Evolutionary conservation across 2,329 filamentous ascomycete species (phyloP), one percentile per base, ranked within the genome.

Genomic region (Plectosphaerella sp.): DNA sequence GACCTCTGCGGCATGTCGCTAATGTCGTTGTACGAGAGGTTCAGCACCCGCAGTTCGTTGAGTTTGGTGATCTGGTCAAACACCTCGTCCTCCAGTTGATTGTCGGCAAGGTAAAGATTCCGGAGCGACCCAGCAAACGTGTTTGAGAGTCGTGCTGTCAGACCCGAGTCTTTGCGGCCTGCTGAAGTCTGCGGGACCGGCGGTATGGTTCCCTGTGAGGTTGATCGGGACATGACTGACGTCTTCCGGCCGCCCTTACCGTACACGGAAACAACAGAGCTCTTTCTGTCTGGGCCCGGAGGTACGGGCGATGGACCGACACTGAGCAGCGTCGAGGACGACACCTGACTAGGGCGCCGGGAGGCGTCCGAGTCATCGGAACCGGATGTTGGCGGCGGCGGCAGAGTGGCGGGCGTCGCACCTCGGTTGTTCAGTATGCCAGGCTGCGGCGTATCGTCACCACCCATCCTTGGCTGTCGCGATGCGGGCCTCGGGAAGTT

Each of bases 11-110:
- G 94, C 70, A 99, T 87, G 61, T 99, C 94, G 54, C 89, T 92
- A 46, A 99, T 81, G 57, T 92, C 87, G 61, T 99, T 99, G 72
- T 97, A 97, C 0, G 93, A 96, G 33, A 99, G 71, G 61, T 99
- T 99, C 53, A 99, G 80, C 22, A 96, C 82, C 20, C 93, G 86
- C 49, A 99, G 72, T 68, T 97, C 94, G 3, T 84, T 79, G 4
- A 97, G 79, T 3, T 93, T 76, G 1, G 84, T 89, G 45, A 99
- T 78, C 67, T 97, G 89, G 58, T 97, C 91, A 65, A 97, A 97
- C 0, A 96, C 88, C 61, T 97, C 93, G 61, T 97, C 94, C 52
- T 94, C 89, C 22, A 99, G 80, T 55, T 92, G 84, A 66, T 99
- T 99, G 66, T 99, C 94, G 8, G 94, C 94, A 54, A 99, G 76